Evolutionary conservation across 331 rosid genomes (phyloP), one percentile per base, ranked within the genome.

Genomic region (Malus hybrid): DNA sequence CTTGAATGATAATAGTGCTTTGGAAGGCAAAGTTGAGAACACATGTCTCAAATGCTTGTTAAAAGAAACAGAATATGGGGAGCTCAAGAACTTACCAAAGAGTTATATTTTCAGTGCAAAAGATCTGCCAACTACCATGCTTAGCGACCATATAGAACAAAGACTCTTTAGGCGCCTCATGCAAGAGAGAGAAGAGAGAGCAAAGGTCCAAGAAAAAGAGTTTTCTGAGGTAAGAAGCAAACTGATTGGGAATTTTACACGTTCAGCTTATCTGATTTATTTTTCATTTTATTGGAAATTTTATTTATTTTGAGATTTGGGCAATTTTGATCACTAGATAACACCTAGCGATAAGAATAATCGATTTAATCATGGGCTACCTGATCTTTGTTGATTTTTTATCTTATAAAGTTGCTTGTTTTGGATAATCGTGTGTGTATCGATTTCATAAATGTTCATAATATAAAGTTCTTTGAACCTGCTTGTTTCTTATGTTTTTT

Each of bases 101-200:
- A 64, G 24, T 75, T 72, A 58, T 76, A 7, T 30, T 66, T 86
- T 78, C 72, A 68, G 86, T 53, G 90, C 91, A 44, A 84, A 82
- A 71, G 87, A 82, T 73, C 85, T 91, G 68, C 89, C 90, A 26
- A 84, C 75, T 4, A 91, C 94, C 79, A 69, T 36, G 66, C 91
- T 89, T 39, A 89, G 97, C 60, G 77, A 89, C 73, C 88, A 91
- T 68, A 69, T 91, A 68, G 93, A 89, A 83, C 52, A 77, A 10
- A 81, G 97, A 68, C 88, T 91, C 32, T 57, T 80, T 22, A 50
- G 70, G 71, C 57, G 82, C 60, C 89, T 91, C 58, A 28, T 61
- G 73, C 79, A 79, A 78, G 93, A 87, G 88, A 81, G 84, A 75
- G 79, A 20, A 76, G 75, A 84, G 29, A 56, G 78, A 73, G 84